Evolutionary conservation across 495 filamentous ascomycete genomes (phyloP).

Genomic region (Neurospora sp.): DNA sequence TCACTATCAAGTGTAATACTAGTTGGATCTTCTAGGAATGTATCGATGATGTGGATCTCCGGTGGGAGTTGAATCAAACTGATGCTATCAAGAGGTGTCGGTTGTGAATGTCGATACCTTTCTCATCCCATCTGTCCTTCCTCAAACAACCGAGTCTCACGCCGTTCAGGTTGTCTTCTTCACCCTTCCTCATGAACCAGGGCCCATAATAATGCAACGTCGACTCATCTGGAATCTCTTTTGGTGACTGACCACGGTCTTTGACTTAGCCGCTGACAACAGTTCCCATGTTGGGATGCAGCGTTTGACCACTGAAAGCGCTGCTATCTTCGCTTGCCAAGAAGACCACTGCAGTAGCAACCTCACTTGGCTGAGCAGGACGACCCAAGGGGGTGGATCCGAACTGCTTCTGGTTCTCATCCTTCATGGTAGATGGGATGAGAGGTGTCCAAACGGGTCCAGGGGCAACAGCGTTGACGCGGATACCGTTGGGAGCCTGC

Average conservation of each 20-base stretch:
- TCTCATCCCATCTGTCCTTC: background rate
- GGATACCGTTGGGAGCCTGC: conserved; percentile 59
- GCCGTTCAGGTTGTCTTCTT: background rate
- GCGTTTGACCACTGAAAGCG: conserved; percentile 48
- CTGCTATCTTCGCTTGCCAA: conserved; percentile 66
- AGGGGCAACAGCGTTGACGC: conserved; percentile 72
- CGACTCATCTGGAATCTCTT: background rate
- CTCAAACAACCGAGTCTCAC: background rate
- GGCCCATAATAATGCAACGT: background rate
- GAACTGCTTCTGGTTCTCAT: conserved; percentile 61
- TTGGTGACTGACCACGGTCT: background rate
- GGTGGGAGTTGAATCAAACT: background rate
- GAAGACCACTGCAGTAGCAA: conserved; percentile 81
- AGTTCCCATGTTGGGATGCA: conserved; percentile 61
- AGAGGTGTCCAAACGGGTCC: conserved; percentile 81
- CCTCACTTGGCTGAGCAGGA: conserved; percentile 67
- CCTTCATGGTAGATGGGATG: conserved; percentile 68
- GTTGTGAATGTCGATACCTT: background rate
- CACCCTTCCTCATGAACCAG: background rate
- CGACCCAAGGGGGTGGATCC: conserved; percentile 64
- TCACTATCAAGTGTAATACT: background rate
- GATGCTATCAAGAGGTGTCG: background rate
- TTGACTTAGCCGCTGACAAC: conserved; percentile 47
- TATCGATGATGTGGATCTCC: background rate
- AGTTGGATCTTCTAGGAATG: background rate